Evolutionary conservation across 78 protist species (phyloP).

Genomic region (Trichosphaerium sp.): DNA sequence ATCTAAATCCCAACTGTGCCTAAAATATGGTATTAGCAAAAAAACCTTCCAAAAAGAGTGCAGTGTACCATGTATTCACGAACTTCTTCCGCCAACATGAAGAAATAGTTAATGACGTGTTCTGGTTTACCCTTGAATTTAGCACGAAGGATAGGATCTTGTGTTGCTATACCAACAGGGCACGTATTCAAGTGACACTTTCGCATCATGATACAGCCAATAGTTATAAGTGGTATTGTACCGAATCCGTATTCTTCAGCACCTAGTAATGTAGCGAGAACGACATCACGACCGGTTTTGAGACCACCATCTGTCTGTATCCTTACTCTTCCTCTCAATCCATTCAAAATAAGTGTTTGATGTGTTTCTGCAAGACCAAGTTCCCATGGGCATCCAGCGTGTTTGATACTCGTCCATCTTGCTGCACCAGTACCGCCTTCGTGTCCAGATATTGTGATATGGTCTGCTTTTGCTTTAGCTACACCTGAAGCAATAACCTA

Average conservation of each 20-base stretch:
- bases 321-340: constrained; percentile 61
- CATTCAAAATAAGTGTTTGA: constrained; percentile 56
- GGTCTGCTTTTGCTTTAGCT: constrained; percentile 79
- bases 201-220: constrained; percentile 85
- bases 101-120: constrained; percentile 66
- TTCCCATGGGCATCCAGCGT: constrained; percentile 87
- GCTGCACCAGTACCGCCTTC: constrained; percentile 89
- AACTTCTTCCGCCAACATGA: constrained; percentile 68
- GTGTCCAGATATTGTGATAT: constrained; percentile 73
- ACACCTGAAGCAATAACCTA: constrained; percentile 79
- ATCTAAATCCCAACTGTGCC: neutral
- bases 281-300: constrained; percentile 74
- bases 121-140: constrained; percentile 72
- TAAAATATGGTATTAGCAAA: neutral
- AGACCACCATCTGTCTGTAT: constrained; percentile 56
- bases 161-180: constrained; percentile 89
- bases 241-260: constrained; percentile 82
- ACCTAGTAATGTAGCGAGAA: constrained; percentile 66
- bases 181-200: constrained; percentile 85
- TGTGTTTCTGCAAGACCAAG: constrained; percentile 83
- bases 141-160: constrained; percentile 65
- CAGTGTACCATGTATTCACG: constrained; percentile 66
- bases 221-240: constrained; percentile 67
- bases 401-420: constrained; percentile 78
- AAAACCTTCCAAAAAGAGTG: constrained; percentile 33